Conservation (phyloP, 208 protist species). For the Leptomonas pyrrhocoris region DNA sequence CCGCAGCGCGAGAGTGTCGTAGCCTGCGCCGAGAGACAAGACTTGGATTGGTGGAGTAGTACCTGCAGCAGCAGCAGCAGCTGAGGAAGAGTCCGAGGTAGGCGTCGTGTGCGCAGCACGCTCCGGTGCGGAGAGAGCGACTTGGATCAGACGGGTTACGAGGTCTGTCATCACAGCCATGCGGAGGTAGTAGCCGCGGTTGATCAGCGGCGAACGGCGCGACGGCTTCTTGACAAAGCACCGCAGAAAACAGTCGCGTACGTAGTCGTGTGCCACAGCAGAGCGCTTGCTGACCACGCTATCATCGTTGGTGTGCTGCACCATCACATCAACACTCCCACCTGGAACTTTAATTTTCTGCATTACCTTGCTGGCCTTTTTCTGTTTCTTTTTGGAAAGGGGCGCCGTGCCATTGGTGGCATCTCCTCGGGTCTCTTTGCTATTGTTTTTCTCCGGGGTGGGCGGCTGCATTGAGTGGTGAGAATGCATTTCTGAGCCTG, state of each 20-base stretch:
- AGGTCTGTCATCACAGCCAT: constrained; percentile 85
- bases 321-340: constrained; percentile 68
- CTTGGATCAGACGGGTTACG: constrained; percentile 43
- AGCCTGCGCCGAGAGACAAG: constrained; percentile 87
- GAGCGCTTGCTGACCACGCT: constrained; percentile 91
- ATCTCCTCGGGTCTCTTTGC: not conserved
- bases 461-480: not conserved
- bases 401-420: not conserved
- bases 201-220: constrained; percentile 86
- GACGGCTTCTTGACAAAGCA: constrained; percentile 84
- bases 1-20: constrained; percentile 85
- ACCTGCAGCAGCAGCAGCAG: not conserved
- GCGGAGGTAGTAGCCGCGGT: constrained; percentile 89
- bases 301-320: constrained; percentile 93
- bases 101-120: not conserved
- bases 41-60: constrained; percentile 56
- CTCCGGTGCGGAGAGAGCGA: constrained; percentile 14
- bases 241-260: constrained; percentile 77
- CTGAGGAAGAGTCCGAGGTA: not conserved
- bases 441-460: not conserved
- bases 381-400: constrained; percentile 53
- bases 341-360: constrained; percentile 44
- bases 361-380: constrained; percentile 55
- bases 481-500: not conserved
- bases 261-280: constrained; percentile 72